phyloP scores from a whole-genome alignment of 257 asterid species.

The Solanum etuberosum region DNA sequence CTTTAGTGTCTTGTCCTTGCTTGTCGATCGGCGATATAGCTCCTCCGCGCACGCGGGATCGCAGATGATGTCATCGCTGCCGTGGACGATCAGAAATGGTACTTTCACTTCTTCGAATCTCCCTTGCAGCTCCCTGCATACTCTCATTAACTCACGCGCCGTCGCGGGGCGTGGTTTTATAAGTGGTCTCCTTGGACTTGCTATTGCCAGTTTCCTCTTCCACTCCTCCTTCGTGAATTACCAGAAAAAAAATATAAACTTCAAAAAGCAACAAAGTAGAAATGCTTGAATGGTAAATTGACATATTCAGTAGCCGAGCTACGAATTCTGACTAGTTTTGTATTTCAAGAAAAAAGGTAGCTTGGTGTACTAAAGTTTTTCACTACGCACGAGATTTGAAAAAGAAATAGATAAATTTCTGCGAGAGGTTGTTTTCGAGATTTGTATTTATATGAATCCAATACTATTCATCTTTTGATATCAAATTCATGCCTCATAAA shows the following conservation, averaged over 20 bases:
- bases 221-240: constrained; percentile 55
- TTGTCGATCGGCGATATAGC: constrained; percentile 31
- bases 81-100: constrained; percentile 79
- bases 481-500: background rate
- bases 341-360: background rate
- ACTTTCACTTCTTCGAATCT: constrained; percentile 50
- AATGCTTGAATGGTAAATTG: background rate
- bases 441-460: background rate
- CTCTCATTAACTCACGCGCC: constrained; percentile 68
- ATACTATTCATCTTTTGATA: background rate
- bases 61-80: constrained; percentile 41
- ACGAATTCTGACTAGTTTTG: background rate
- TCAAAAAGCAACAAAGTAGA: background rate
- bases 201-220: constrained; percentile 75
- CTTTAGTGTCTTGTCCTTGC: constrained; percentile 62
- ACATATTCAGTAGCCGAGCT: background rate
- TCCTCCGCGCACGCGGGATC: constrained; percentile 50
- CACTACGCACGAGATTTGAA: fast-evolving
- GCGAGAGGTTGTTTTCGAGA: fast-evolving
- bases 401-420: too few relatives aligned
- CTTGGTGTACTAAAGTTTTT: background rate
- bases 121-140: constrained; percentile 62
- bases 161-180: constrained; percentile 90
- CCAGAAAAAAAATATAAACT: background rate
- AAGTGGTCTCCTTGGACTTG: constrained; percentile 69